These are phyloP conservation scores for Pseudozyma tsukubaensis DNA, from an alignment of 1,284 basidiomycete genomes.

Conservation along the genomic window DNA sequence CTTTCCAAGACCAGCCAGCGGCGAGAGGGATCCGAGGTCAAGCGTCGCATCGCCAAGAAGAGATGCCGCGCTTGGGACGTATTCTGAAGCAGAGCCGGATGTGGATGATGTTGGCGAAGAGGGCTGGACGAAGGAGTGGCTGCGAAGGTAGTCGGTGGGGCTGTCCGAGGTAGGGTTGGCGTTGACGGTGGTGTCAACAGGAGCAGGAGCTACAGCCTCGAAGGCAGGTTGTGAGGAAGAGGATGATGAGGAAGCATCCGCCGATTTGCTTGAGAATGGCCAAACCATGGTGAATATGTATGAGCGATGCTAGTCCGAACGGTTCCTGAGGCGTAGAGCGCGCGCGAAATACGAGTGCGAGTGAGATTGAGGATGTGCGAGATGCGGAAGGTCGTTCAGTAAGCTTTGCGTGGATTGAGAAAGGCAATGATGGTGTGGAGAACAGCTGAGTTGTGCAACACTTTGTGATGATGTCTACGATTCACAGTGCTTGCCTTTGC, in stretches of 20 bases:
- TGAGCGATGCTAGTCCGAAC: background rate
- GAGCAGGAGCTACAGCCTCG: conserved; percentile 38
- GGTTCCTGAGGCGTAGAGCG: too few species aligned
- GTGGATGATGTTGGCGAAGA: conserved; percentile 30
- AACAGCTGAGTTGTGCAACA: background rate
- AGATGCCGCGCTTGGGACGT: conserved; percentile 91
- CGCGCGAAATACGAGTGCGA: too few species aligned
- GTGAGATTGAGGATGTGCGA: too few species aligned
- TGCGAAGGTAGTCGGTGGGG: conserved; percentile 53
- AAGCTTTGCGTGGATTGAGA: background rate
- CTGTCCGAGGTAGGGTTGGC: conserved; percentile 28
- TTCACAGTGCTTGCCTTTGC: too few species aligned
- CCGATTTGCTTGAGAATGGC: conserved; percentile 46
- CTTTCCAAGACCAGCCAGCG: conserved; percentile 61
- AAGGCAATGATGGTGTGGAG: background rate
- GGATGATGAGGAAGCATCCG: conserved; percentile 31
- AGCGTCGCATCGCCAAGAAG: conserved; percentile 84
- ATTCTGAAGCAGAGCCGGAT: conserved; percentile 72
- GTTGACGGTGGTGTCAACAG: conserved; percentile 24
- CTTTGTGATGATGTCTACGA: background rate
- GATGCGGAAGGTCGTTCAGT: too few species aligned
- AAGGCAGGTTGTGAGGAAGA: conserved; percentile 37
- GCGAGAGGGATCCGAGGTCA: conserved; percentile 84
- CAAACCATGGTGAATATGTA: conserved; percentile 40
- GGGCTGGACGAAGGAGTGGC: conserved; percentile 48